phyloP scores from a whole-genome alignment of 139 green algal species.

The Chlorella sorokiniana region DNA sequence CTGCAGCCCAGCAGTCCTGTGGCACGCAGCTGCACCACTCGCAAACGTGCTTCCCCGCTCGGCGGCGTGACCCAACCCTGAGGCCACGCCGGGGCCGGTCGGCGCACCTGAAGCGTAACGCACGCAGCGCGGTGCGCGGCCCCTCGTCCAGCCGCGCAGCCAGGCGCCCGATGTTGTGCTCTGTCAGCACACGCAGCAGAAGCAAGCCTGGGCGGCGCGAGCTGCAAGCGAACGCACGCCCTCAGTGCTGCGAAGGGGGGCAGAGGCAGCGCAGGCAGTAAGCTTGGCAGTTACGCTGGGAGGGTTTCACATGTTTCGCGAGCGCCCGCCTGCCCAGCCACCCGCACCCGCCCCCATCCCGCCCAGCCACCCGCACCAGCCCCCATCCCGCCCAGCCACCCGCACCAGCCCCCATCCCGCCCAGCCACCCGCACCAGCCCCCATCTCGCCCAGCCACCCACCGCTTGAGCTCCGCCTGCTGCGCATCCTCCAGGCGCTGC shows the following conservation, averaged over 20 bases:
- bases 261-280: not conserved
- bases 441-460: not conserved
- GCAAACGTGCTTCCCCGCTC: not conserved
- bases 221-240: constrained; percentile 55
- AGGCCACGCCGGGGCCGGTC: not conserved
- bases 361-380: constrained; percentile 23
- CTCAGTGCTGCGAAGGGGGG: constrained; percentile 30
- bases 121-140: constrained; percentile 22
- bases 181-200: constrained; percentile 54
- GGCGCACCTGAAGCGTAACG: constrained; percentile 21
- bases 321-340: too few relatives aligned
- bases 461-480: constrained; percentile 69
- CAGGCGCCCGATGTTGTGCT: constrained; percentile 61
- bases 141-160: constrained; percentile 52
- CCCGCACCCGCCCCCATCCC: constrained; percentile 1
- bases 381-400: not conserved
- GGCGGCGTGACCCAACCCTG: not conserved
- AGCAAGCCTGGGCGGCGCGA: constrained; percentile 65
- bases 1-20: too few relatives aligned
- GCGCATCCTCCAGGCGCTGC: constrained; percentile 71
- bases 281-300: not conserved
- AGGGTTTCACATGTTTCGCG: constrained; percentile 17
- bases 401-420: not conserved
- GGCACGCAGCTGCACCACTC: not conserved
- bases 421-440: not conserved